phyloP scores from a whole-genome alignment of 176 grass and related monocot species.

The Lolium rigidum region DNA sequence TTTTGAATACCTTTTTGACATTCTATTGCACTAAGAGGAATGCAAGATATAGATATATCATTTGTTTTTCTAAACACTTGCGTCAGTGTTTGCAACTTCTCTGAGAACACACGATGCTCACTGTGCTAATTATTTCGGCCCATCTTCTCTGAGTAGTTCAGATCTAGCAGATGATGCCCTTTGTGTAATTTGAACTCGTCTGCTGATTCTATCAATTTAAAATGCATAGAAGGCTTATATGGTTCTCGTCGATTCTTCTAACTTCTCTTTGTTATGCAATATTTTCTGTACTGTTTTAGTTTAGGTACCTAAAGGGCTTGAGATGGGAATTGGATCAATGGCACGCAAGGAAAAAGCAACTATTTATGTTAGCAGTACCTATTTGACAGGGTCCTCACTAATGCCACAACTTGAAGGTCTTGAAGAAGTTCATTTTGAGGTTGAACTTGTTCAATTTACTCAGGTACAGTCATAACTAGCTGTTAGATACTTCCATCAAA shows the following conservation, averaged over 20 bases:
- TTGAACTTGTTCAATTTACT: constrained; percentile 89
- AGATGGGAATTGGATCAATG: constrained; percentile 96
- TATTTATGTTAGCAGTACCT: constrained; percentile 79
- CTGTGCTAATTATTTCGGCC: background rate
- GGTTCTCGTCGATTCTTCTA: constrained; percentile 33
- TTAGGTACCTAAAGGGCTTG: constrained; percentile 96
- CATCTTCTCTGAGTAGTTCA: background rate
- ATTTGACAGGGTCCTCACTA: constrained; percentile 80
- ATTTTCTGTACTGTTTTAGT: constrained; percentile 54
- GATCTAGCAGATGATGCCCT: background rate
- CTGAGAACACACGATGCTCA: constrained; percentile 29
- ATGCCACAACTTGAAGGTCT: constrained; percentile 72
- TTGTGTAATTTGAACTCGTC: constrained; percentile 21
- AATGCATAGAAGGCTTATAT: constrained; percentile 7
- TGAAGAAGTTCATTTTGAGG: constrained; percentile 86
- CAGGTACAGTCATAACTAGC: constrained; percentile 64
- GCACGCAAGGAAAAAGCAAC: constrained; percentile 73
- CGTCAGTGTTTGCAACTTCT: background rate
- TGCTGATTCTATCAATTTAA: constrained; percentile 26
- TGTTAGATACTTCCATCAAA: constrained; percentile 3
- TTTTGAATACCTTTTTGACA: background rate
- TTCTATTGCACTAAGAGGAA: constrained; percentile 30
- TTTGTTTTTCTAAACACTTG: constrained; percentile 7
- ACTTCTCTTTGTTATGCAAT: constrained; percentile 42
- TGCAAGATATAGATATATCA: constrained; percentile 12